Conservation (phyloP, 371 early-diverging fungal species). For the Haplosporangium sp. region DNA sequence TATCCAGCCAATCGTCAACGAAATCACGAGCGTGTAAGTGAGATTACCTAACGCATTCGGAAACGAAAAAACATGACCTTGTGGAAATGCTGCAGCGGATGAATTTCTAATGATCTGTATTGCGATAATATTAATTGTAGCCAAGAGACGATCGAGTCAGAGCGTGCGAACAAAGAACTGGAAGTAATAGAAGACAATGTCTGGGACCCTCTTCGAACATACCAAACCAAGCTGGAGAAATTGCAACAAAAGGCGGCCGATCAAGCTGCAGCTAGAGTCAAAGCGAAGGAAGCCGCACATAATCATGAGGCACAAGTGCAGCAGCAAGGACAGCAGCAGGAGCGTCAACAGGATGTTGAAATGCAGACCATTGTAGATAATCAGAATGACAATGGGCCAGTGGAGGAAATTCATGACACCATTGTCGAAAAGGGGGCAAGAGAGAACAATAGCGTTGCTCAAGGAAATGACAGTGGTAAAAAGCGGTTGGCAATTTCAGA, state of each 20-base stretch:
- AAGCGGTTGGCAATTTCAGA: conserved; percentile 29
- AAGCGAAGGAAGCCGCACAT: conserved; percentile 18
- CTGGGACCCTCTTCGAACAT: conserved; percentile 37
- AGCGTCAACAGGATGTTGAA: conserved; percentile 9
- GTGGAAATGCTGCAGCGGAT: background rate
- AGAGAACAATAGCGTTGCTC: background rate
- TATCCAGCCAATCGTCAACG: conserved; percentile 1
- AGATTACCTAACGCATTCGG: background rate
- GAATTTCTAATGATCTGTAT: background rate
- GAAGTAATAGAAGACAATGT: conserved; percentile 8
- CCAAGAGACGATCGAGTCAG: conserved; percentile 23
- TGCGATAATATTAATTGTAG: conserved; percentile 2
- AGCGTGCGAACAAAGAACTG: conserved; percentile 10
- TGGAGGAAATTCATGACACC: background rate
- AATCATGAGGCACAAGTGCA: conserved; percentile 15
- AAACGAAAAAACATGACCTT: background rate
- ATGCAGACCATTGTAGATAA: conserved; percentile 4
- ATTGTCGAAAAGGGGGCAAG: background rate
- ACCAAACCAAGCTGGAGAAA: conserved; percentile 43
- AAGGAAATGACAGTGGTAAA: conserved; percentile 25
- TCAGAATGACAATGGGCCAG: background rate
- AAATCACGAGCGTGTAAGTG: conserved; percentile 31
- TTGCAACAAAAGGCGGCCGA: conserved; percentile 27
- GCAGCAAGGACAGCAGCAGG: conserved; percentile 8
- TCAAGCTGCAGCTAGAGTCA: conserved; percentile 22